Base-by-base conservation (phyloP, 805 yeast genomes). In the Cyberlindnera bimundalis region DNA sequence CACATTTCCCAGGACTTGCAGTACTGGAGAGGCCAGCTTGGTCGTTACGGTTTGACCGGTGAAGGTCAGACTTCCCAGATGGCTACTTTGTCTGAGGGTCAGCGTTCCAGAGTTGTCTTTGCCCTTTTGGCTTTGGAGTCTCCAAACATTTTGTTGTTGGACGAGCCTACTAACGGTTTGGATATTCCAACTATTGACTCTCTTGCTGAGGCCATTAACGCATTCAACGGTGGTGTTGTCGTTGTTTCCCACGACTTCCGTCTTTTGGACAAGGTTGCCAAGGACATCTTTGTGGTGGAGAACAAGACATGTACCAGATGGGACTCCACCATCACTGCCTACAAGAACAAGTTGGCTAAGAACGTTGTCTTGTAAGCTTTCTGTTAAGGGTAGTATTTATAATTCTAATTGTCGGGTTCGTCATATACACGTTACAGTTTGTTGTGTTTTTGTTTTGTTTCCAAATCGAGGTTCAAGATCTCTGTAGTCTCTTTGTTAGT, bases 241-340 rank as follows among this genome's bases (percentile, higher is more conserved):
- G 96, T 93, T 45, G 99, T 93, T 52, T 89, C 97, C 48, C 99
- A 93, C 78, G 99, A 93, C 73, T 93, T 93, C 91, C 84, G 98
- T 72, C 78, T 93, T 60, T 77, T 93, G 66, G 96, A 91, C 68
- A 90, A 88, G 73, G 87, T 93, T 62, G 99, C 99, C 41, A 86
- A 91, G 73, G 98, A 93, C 61, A 93, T 93, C 65, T 91, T 74
- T 60, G 99, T 93, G 50, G 95, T 95, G 62, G 97, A 93, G 74
- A 69, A 93, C 75, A 85, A 84, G 73, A 86, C 93, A 29, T 96
- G 96, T 47, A 89, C 96, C 44, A 79, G 88, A 77, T 93, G 99
- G 99, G 86, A 93, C 50, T 95, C 96, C 57, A 61, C 83, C 33
- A 93, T 93, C 62, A 74, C 87, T 66, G 82, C 83, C 54, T 93